These are phyloP conservation scores for Calamus simplicifolius DNA, from an alignment of 176 grass and related monocot genomes.

Conservation along the genomic window DNA sequence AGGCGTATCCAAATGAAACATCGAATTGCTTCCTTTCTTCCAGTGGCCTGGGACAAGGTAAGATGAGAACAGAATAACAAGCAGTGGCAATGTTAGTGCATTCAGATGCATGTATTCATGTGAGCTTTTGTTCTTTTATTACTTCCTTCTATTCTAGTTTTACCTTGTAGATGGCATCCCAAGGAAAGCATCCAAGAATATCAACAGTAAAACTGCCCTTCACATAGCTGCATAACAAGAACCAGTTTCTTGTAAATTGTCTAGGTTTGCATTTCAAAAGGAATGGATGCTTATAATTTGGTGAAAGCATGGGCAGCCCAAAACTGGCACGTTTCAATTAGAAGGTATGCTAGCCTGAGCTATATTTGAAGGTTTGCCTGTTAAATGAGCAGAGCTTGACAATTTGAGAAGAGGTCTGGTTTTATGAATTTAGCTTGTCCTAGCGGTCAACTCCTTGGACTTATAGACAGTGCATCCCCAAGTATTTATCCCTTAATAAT, in stretches of 20 bases:
- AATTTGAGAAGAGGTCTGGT: no score
- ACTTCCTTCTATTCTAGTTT: neutral
- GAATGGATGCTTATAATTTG: neutral
- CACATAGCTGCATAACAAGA: conserved; percentile 48
- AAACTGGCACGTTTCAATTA: no score
- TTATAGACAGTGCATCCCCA: no score
- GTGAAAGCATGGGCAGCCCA: neutral
- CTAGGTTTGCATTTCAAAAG: neutral
- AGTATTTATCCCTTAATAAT: no score
- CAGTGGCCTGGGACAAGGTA: conserved; percentile 30
- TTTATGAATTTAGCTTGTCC: no score
- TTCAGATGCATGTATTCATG: no score
- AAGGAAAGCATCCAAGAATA: conserved; percentile 78
- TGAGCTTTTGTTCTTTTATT: no score
- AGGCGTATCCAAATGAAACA: conserved; percentile 67
- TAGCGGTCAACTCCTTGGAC: no score
- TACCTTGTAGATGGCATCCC: conserved; percentile 88
- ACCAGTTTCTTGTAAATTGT: neutral
- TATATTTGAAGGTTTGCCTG: no score
- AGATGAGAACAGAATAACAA: neutral
- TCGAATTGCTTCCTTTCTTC: conserved; percentile 47
- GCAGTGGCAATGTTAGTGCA: neutral
- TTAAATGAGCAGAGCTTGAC: no score
- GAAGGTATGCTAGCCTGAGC: no score
- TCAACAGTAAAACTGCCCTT: conserved; percentile 63